Evolutionary conservation across 2,329 filamentous ascomycete genomes (phyloP).

Genomic region (Mycogone perniciosa): DNA sequence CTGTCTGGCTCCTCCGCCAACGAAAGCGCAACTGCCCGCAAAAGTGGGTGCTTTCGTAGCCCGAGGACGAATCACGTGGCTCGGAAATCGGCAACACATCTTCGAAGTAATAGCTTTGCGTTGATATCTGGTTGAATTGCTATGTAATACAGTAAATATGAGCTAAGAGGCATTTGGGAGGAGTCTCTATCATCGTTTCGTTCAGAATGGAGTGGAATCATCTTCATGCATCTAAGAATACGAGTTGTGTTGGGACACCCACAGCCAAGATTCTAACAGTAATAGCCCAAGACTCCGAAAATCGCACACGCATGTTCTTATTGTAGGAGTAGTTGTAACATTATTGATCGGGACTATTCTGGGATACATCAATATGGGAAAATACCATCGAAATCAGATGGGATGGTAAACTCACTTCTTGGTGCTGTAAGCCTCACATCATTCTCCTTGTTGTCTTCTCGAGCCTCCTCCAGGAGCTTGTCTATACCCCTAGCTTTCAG

Average conservation of each 20-base stretch:
- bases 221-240: no score
- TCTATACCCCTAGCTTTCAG: conserved; percentile 88
- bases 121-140: conserved; percentile 1
- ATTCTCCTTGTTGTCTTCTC: conserved; percentile 83
- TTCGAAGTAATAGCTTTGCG: conserved; percentile 5
- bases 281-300: no score
- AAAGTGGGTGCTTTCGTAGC: conserved; percentile 35
- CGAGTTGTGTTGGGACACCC: no score
- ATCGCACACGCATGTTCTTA: no score
- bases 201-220: no score
- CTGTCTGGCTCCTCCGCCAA: conserved; percentile 9
- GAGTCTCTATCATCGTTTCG: no score
- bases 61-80: conserved; percentile 18
- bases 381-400: neutral
- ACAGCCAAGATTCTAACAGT: no score
- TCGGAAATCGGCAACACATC: conserved; percentile 4
- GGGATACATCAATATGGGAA: neutral
- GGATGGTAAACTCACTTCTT: conserved; percentile 30
- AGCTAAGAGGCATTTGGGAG: no score
- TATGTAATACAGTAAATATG: neutral
- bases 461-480: conserved; percentile 82
- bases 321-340: no score
- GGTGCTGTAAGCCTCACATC: conserved; percentile 51
- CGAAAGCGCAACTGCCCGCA: conserved; percentile 6
- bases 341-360: neutral